These are phyloP conservation scores for Rhodomyrtus psidioides DNA, from an alignment of 441 rosid species.

Conservation along the genomic window DNA sequence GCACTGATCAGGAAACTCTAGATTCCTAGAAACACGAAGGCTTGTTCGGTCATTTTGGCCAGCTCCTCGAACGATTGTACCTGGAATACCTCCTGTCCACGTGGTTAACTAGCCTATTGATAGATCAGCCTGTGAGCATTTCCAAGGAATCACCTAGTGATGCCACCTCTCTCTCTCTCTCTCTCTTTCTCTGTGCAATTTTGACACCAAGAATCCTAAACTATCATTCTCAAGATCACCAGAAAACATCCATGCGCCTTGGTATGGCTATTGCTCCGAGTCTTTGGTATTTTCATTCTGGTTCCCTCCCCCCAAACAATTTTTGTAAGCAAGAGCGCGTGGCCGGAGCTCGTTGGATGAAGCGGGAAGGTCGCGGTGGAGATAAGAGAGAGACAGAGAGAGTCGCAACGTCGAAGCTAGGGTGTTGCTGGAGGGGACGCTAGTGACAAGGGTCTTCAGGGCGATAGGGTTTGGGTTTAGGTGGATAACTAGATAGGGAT, in stretches of 20 bases:
- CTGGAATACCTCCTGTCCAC: neutral
- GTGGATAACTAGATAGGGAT: slow-evolving; percentile 19
- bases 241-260: neutral
- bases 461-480: slow-evolving; percentile 37
- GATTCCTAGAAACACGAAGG: neutral
- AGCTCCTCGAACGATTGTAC: too few relatives aligned
- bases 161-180: neutral
- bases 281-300: neutral
- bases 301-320: neutral
- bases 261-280: neutral
- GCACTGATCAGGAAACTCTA: neutral
- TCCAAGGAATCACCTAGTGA: neutral
- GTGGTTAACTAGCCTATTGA: neutral
- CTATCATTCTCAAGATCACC: too few relatives aligned
- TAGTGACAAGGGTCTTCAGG: slow-evolving; percentile 29
- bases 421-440: slow-evolving; percentile 24
- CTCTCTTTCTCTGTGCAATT: neutral
- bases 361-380: slow-evolving; percentile 36
- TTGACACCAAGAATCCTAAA: neutral
- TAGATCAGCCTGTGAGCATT: neutral
- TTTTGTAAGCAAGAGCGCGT: slow-evolving; percentile 12
- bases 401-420: slow-evolving; percentile 20
- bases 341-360: slow-evolving; percentile 46
- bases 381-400: slow-evolving; percentile 28
- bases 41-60: neutral